Evolutionary conservation across 306 rosid genomes (phyloP).

Genomic region (Sicyos baderoa): DNA sequence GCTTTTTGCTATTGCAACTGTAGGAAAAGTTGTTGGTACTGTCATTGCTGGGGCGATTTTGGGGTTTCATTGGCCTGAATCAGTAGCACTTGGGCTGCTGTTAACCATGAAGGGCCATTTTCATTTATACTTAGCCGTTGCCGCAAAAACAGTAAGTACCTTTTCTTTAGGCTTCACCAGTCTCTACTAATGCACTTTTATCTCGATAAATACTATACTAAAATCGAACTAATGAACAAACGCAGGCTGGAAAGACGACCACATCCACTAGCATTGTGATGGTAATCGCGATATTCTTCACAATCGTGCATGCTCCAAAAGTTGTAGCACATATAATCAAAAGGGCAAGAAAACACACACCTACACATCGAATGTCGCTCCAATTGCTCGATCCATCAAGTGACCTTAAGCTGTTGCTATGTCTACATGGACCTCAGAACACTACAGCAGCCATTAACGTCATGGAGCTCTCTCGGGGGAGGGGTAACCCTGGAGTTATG

Average conservation of each 20-base stretch:
- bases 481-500: conserved; percentile 45
- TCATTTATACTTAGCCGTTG: conserved; percentile 73
- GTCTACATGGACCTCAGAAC: conserved; percentile 65
- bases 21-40: conserved; percentile 65
- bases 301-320: conserved; percentile 57
- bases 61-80: conserved; percentile 83
- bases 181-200: conserved; percentile 4
- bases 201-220: conserved; percentile 1
- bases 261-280: conserved; percentile 42
- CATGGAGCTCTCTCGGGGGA: conserved; percentile 68
- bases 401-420: conserved; percentile 52
- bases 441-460: conserved; percentile 51
- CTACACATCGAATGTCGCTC: conserved; percentile 65
- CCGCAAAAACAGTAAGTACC: conserved; percentile 54
- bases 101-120: conserved; percentile 81
- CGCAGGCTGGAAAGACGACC: conserved; percentile 33
- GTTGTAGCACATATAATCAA: conserved; percentile 67
- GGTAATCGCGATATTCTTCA: conserved; percentile 48
- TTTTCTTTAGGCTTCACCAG: conserved; percentile 14
- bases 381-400: conserved; percentile 51
- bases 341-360: conserved; percentile 60
- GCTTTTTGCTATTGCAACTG: conserved; percentile 32
- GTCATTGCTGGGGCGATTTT: conserved; percentile 49
- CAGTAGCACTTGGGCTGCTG: conserved; percentile 73
- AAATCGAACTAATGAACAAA: conserved; percentile 11